Evolutionary conservation across 2,329 filamentous ascomycete species (phyloP).

Genomic region (Colletotrichum lentis): DNA sequence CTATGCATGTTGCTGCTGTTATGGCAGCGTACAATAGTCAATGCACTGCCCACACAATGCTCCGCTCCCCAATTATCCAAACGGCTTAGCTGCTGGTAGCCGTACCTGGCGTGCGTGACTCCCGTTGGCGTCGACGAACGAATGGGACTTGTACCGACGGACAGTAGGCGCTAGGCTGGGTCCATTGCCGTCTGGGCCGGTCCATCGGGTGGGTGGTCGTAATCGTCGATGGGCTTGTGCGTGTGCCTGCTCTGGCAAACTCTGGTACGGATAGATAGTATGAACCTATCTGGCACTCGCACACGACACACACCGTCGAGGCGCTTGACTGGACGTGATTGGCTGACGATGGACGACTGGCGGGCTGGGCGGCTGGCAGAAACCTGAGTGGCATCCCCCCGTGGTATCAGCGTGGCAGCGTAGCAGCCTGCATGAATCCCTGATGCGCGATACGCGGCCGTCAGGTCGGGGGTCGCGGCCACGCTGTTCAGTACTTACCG

Average conservation of each 20-base stretch:
- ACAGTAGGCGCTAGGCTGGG: conserved; percentile 5
- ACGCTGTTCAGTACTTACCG: conserved; percentile 10
- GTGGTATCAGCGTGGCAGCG: conserved; percentile 6
- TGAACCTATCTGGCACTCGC: conserved; percentile 1
- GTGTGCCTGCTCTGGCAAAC: conserved; percentile 1
- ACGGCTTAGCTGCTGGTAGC: conserved; percentile 3
- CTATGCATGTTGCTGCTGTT: too few relatives aligned
- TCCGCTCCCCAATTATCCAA: neutral
- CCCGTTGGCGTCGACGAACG: neutral
- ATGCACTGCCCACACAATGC: neutral
- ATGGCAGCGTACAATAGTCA: too few relatives aligned
- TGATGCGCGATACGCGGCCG: conserved; percentile 23
- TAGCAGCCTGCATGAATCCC: conserved; percentile 13
- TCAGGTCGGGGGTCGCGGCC: neutral
- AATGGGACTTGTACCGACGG: neutral
- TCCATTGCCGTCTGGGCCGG: conserved; percentile 26
- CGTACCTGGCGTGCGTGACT: conserved; percentile 14
- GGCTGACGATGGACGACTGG: neutral
- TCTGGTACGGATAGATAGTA: too few relatives aligned
- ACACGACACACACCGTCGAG: conserved; percentile 1
- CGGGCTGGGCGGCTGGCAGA: conserved; percentile 7
- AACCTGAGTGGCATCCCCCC: neutral
- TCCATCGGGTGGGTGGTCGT: conserved; percentile 1
- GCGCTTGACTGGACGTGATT: neutral
- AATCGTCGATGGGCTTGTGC: conserved; percentile 15